Conservation (phyloP, 768 basidiomycete species). For the Suillus placidus region DNA sequence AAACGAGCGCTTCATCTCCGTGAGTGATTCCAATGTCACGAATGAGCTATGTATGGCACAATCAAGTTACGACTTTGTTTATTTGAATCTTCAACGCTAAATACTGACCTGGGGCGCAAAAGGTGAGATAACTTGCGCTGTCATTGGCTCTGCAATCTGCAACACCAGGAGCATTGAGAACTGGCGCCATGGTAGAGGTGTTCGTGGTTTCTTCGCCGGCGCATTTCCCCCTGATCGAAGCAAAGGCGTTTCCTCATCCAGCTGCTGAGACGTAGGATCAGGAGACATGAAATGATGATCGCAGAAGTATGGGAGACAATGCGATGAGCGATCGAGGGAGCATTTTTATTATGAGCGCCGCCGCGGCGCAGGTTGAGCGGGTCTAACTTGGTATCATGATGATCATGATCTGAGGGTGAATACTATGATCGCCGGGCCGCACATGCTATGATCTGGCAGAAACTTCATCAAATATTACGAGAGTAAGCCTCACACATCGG, state of each 20-base stretch:
- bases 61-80: neutral
- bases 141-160: conserved; percentile 75
- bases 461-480: no score
- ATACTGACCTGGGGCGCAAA: conserved; percentile 61
- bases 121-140: conserved; percentile 73
- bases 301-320: neutral
- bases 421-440: neutral
- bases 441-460: no score
- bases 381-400: neutral
- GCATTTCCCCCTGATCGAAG: conserved; percentile 30
- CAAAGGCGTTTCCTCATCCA: conserved; percentile 66
- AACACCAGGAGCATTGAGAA: conserved; percentile 68
- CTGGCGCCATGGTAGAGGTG: conserved; percentile 71
- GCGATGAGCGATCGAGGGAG: neutral
- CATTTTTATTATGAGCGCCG: neutral
- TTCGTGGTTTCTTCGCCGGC: conserved; percentile 35
- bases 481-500: no score
- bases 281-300: conserved; percentile 11
- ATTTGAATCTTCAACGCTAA: neutral
- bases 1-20: conserved; percentile 48
- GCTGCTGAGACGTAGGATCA: conserved; percentile 7
- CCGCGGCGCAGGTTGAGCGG: neutral
- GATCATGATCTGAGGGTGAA: neutral
- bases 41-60: conserved; percentile 25
- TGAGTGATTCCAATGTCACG: conserved; percentile 40